These are phyloP conservation scores for Calonectria hongkongensis DNA, from an alignment of 2,329 filamentous ascomycete species.

Conservation along the genomic window DNA sequence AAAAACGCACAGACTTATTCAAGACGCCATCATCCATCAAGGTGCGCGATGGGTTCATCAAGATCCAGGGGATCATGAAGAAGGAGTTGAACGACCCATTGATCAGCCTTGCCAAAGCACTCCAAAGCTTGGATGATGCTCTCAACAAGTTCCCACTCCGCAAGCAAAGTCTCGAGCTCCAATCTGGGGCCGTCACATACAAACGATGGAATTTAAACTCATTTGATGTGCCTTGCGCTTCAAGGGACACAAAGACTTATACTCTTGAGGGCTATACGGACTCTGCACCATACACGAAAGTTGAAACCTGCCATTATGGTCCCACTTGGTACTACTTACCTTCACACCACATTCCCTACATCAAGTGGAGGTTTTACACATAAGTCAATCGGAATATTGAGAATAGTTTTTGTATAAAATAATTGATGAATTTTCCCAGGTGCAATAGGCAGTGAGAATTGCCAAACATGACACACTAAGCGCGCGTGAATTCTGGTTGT, in stretches of 20 bases:
- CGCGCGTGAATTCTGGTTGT: no score
- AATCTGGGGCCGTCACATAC: slow-evolving; percentile 22
- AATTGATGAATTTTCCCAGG: background rate
- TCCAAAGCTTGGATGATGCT: slow-evolving; percentile 33
- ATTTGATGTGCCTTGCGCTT: slow-evolving; percentile 40
- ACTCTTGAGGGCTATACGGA: background rate
- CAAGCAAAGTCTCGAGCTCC: slow-evolving; percentile 37
- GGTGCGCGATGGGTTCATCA: slow-evolving; percentile 28
- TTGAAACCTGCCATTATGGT: slow-evolving; percentile 36
- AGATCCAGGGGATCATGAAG: slow-evolving; percentile 39
- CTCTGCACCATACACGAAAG: background rate
- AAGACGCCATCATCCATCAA: slow-evolving; percentile 1
- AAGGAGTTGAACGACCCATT: slow-evolving; percentile 38
- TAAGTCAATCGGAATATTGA: background rate
- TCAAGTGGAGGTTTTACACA: slow-evolving; percentile 30
- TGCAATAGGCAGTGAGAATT: no score
- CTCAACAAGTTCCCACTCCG: slow-evolving; percentile 38
- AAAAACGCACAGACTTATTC: slow-evolving; percentile 23
- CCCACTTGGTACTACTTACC: slow-evolving; percentile 34
- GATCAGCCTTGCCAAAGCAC: slow-evolving; percentile 38
- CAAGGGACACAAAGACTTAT: background rate
- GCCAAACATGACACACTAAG: no score
- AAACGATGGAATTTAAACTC: slow-evolving; percentile 36
- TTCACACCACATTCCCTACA: slow-evolving; percentile 40
- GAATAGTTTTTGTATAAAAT: background rate